phyloP scores from a whole-genome alignment of 2,329 filamentous ascomycete species.

The Pleomassaria siparia region DNA sequence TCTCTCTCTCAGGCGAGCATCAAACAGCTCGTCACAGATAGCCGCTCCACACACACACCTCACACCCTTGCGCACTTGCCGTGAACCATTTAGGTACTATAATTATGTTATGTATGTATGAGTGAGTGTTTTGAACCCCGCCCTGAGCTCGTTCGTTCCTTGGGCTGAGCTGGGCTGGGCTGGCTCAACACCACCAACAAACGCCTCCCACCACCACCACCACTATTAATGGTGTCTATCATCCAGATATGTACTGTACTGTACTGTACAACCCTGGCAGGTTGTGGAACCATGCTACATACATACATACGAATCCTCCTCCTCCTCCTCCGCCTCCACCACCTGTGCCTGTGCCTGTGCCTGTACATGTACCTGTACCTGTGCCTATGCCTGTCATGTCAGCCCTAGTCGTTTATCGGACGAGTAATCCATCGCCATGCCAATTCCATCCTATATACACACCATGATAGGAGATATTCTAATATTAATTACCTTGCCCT shows the following conservation, averaged over 20 bases:
- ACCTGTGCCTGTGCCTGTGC: too few species aligned
- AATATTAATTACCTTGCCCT: too few species aligned
- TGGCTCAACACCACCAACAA: too few species aligned
- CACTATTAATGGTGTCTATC: not conserved
- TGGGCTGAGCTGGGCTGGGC: too few species aligned
- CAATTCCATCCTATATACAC: not conserved
- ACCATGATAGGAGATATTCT: not conserved
- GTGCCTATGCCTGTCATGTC: not conserved
- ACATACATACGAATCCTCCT: too few species aligned
- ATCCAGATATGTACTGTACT: not conserved
- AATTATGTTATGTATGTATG: too few species aligned
- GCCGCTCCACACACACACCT: not conserved
- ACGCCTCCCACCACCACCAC: not conserved
- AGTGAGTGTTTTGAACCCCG: not conserved
- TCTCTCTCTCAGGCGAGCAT: not conserved
- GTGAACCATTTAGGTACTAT: not conserved
- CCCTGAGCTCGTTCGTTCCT: not conserved
- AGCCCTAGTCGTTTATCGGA: not conserved
- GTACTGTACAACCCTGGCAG: conserved; percentile 8
- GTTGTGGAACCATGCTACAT: too few species aligned
- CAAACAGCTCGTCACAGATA: not conserved
- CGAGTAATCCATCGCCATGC: not conserved
- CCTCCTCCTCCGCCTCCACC: too few species aligned
- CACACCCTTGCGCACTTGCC: not conserved
- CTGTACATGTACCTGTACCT: too few species aligned